These are phyloP conservation scores for Dimocarpus longan DNA, from an alignment of 345 rosid species.

Conservation along the genomic window DNA sequence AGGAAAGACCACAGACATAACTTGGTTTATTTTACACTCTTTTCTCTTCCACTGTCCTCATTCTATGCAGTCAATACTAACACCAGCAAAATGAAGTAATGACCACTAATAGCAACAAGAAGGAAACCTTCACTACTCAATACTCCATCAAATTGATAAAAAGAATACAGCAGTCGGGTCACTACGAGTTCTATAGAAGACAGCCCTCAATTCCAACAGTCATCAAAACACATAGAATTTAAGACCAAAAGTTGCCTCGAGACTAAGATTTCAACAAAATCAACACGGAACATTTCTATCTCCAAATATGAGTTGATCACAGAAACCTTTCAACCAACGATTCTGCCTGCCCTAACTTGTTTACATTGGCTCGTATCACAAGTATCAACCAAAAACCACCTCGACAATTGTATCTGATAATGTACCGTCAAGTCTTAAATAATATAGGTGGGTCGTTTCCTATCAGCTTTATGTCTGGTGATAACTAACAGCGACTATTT, in stretches of 20 bases:
- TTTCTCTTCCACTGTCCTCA: background rate
- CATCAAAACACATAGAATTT: background rate
- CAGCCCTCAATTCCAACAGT: background rate
- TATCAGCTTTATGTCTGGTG: too few species aligned
- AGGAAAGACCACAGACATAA: background rate
- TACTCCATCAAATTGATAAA: background rate
- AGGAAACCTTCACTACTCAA: background rate
- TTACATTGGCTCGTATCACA: background rate
- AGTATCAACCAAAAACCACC: background rate
- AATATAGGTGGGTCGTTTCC: too few species aligned
- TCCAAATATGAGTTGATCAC: background rate
- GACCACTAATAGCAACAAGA: background rate
- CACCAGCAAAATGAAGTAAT: background rate
- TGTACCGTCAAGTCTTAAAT: too few species aligned
- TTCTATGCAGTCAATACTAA: background rate
- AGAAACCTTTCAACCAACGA: background rate
- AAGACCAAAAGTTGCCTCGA: background rate
- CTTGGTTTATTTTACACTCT: background rate
- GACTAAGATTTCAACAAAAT: too few species aligned
- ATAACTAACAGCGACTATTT: background rate
- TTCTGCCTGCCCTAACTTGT: too few species aligned
- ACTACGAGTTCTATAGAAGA: background rate
- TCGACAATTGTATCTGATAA: background rate
- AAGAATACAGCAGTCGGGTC: background rate
- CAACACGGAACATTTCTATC: background rate